Evolutionary conservation across 1,284 basidiomycete species (phyloP), one percentile per base, ranked within the genome.

Genomic region (Puccinia coronata): DNA sequence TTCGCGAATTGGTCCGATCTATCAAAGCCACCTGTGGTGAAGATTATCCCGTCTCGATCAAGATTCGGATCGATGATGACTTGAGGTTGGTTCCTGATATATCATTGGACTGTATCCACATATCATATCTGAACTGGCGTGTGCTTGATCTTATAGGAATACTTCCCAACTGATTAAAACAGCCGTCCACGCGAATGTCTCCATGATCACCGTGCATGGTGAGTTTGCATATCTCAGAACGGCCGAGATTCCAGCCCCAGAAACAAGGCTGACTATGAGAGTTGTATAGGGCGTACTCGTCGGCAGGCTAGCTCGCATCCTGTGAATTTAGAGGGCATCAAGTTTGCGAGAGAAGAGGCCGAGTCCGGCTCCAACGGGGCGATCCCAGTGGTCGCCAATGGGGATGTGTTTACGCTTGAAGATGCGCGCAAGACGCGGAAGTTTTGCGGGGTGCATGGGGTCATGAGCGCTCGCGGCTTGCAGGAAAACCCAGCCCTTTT

Each of bases 401-500:
- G 90, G 0, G 90, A 90, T 83, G 86, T 89, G 2, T 91, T 89
- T 88, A 87, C 86, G 12, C 83, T 87, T 16, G 84, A 84, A 23
- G 89, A 90, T 77, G 89, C 87, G 4, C 82, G 84, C 9, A 83
- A 82, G 49, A 89, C 88, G 84, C 83, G 89, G n/a, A 82, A 84
- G 6, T 84, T 85, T 71, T 89, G 88, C 0, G 88, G 88, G 0
- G 89, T 88, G 0, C 84, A 87, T 25, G 90, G 89, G 1, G 89
- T 89, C 1, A 91, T 91, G 90, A 89, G 88, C 71, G 90, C 90
- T 0, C 83, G 90, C 5, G 90, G 90, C 0, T 82, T 91, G 73
- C 84, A 90, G n/a, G 89, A 89, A 3, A 91, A 90, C 86, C 90
- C 87, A 70, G 89, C 89, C 0, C 85, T 91, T 0, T 91, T 90